A percentile compares a stretch with the other conserved stretches of the same genome.
phyloP scores from a whole-genome alignment of 306 rosid genomes.

The Arachis hypogaea region DNA sequence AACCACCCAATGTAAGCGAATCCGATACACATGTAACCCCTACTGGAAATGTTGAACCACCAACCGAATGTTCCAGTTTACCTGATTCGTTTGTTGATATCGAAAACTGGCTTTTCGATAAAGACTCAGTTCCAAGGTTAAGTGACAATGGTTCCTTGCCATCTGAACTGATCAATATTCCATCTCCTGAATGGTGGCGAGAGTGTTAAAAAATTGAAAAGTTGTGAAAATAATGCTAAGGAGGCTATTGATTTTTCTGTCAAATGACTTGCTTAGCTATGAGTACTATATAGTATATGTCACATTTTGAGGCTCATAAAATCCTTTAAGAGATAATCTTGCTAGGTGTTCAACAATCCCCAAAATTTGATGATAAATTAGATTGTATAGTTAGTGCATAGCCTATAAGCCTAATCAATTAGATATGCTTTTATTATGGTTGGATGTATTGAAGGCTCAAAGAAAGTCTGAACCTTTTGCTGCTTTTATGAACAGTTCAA shows the following conservation, averaged over 20 bases:
- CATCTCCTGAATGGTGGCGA: slow-evolving; percentile 45
- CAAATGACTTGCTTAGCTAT: slow-evolving; percentile 7
- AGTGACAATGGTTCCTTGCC: slow-evolving; percentile 43
- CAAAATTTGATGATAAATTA: slow-evolving; percentile 21
- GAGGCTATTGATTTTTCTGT: slow-evolving; percentile 35
- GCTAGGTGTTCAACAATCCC: slow-evolving; percentile 27
- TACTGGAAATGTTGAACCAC: slow-evolving; percentile 18
- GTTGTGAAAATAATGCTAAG: slow-evolving; percentile 26
- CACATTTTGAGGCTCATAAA: slow-evolving; percentile 24
- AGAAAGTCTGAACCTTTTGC: not conserved
- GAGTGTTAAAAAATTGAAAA: not conserved
- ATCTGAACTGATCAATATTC: slow-evolving; percentile 36
- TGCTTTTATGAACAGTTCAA: not conserved
- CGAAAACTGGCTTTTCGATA: slow-evolving; percentile 52
- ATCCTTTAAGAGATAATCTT: slow-evolving; percentile 29
- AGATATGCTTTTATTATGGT: slow-evolving; percentile 21
- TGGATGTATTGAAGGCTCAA: slow-evolving; percentile 1
- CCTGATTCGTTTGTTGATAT: slow-evolving; percentile 29
- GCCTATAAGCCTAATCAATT: slow-evolving; percentile 28
- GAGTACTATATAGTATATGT: slow-evolving; percentile 28
- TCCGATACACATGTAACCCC: slow-evolving; percentile 26
- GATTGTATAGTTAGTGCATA: slow-evolving; percentile 21
- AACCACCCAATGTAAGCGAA: slow-evolving; percentile 37
- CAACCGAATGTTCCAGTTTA: not conserved
- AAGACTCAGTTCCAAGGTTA: slow-evolving; percentile 34